Percentiles rank a stretch among this genome's conserved stretches.
Conservation (phyloP, 345 rosid genomes). For the Salix arbutifolia region DNA sequence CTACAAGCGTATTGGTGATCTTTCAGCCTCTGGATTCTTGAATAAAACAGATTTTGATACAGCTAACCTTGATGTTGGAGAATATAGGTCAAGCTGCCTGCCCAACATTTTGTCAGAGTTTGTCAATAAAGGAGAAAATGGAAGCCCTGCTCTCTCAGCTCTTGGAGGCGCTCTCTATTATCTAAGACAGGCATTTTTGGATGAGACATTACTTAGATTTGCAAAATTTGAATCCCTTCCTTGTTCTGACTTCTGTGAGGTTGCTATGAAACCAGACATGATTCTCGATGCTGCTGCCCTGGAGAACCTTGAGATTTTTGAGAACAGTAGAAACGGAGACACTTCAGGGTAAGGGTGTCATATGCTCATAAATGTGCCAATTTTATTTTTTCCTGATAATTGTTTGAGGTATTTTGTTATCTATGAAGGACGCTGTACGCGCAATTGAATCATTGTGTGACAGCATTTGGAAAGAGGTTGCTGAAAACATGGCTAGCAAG, state of each 20-base stretch:
- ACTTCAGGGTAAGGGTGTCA: conserved; percentile 58
- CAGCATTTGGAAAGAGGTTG: conserved; percentile 89
- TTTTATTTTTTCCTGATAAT: conserved; percentile 6
- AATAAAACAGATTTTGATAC: conserved; percentile 28
- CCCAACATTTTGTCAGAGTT: conserved; percentile 58
- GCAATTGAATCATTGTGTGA: conserved; percentile 87
- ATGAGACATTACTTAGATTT: conserved; percentile 82
- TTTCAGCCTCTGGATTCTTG: conserved; percentile 35
- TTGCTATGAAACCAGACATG: conserved; percentile 67
- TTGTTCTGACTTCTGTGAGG: conserved; percentile 46
- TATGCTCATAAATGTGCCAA: conserved; percentile 11
- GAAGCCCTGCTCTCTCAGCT: conserved; percentile 77
- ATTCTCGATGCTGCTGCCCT: conserved; percentile 96
- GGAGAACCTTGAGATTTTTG: conserved; percentile 96
- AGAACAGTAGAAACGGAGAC: conserved; percentile 85
- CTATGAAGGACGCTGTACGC: conserved; percentile 73
- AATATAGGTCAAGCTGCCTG: conserved; percentile 34
- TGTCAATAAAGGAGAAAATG: conserved; percentile 47
- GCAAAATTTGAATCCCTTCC: conserved; percentile 84
- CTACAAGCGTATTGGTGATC: conserved; percentile 41
- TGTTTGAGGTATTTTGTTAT: conserved; percentile 17
- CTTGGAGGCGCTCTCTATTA: conserved; percentile 92
- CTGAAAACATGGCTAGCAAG: conserved; percentile 93
- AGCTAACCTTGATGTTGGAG: conserved; percentile 22
- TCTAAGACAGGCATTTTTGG: conserved; percentile 82